A percentile compares a stretch with the other conserved stretches of the same genome.
phyloP scores from a whole-genome alignment of 1,284 basidiomycete species.

The Ceratobasidium sp. region DNA sequence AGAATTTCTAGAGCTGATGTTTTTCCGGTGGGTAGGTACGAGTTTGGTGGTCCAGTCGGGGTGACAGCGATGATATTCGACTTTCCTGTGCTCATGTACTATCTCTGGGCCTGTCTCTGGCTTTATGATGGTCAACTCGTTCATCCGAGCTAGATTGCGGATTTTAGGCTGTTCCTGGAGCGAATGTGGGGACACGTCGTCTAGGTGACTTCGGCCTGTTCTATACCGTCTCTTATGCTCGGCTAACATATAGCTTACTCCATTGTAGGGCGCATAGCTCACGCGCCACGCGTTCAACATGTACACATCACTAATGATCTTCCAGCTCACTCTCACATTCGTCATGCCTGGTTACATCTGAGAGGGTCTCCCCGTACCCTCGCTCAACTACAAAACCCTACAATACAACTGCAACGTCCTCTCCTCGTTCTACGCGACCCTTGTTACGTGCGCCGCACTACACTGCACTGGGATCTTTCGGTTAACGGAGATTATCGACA shows the following conservation, averaged over 20 bases:
- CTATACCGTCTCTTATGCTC: background rate
- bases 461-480: too few relatives aligned
- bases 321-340: too few relatives aligned
- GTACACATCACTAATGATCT: too few relatives aligned
- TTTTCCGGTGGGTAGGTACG: conserved; percentile 70
- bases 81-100: conserved; percentile 96
- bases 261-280: conserved; percentile 85
- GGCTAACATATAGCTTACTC: background rate
- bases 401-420: too few relatives aligned
- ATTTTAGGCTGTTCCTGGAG: too few relatives aligned
- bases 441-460: too few relatives aligned
- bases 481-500: too few relatives aligned
- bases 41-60: conserved; percentile 96
- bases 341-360: conserved; percentile 81
- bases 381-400: conserved; percentile 82
- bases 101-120: conserved; percentile 98
- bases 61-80: conserved; percentile 94
- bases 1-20: background rate
- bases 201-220: conserved; percentile 65
- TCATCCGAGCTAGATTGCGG: too few relatives aligned
- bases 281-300: conserved; percentile 59
- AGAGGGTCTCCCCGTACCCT: conserved; percentile 93
- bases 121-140: conserved; percentile 62
- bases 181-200: conserved; percentile 73
- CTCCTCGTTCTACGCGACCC: too few relatives aligned